These are phyloP conservation scores for Wakefieldia striispora DNA, from an alignment of 768 basidiomycete genomes.

Conservation along the genomic window DNA sequence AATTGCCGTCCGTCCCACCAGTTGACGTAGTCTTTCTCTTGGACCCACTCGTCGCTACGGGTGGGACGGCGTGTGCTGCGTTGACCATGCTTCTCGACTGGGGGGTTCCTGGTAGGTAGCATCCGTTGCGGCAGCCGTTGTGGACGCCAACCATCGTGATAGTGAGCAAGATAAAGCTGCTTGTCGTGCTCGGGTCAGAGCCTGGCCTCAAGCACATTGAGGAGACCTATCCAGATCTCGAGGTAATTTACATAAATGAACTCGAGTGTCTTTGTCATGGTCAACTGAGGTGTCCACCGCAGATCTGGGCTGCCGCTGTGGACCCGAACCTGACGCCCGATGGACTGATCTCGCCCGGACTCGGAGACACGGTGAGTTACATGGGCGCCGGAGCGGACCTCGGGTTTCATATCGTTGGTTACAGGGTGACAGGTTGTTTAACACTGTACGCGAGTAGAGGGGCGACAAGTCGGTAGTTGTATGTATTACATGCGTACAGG, in stretches of 20 bases:
- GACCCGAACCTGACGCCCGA: slow-evolving; percentile 68
- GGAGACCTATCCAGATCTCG: slow-evolving; percentile 69
- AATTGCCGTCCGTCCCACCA: slow-evolving; percentile 71
- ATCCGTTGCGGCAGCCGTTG: not conserved
- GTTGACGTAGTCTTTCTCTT: slow-evolving; percentile 85
- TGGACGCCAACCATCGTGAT: slow-evolving; percentile 1
- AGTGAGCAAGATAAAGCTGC: slow-evolving; percentile 75
- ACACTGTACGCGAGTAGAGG: slow-evolving; percentile 51
- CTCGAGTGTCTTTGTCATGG: not conserved
- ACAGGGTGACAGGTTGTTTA: slow-evolving; percentile 85
- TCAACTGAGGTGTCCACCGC: slow-evolving; percentile 1
- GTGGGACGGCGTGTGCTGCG: slow-evolving; percentile 88
- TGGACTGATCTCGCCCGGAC: slow-evolving; percentile 85
- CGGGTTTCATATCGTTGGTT: slow-evolving; percentile 1
- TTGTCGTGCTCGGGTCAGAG: slow-evolving; percentile 78
- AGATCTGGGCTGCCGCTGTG: slow-evolving; percentile 88
- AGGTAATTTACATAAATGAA: no score
- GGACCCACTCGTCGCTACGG: slow-evolving; percentile 93
- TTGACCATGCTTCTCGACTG: slow-evolving; percentile 82
- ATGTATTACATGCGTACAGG: no score
- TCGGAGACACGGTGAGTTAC: slow-evolving; percentile 80
- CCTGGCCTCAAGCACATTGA: slow-evolving; percentile 69
- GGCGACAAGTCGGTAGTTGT: no score
- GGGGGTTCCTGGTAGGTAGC: slow-evolving; percentile 64
- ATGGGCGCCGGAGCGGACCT: not conserved